Percentiles rank a stretch among this genome's conserved stretches.
These are phyloP conservation scores for Xerocomus minutiporus DNA, from an alignment of 1,284 basidiomycete genomes.

Conservation along the genomic window DNA sequence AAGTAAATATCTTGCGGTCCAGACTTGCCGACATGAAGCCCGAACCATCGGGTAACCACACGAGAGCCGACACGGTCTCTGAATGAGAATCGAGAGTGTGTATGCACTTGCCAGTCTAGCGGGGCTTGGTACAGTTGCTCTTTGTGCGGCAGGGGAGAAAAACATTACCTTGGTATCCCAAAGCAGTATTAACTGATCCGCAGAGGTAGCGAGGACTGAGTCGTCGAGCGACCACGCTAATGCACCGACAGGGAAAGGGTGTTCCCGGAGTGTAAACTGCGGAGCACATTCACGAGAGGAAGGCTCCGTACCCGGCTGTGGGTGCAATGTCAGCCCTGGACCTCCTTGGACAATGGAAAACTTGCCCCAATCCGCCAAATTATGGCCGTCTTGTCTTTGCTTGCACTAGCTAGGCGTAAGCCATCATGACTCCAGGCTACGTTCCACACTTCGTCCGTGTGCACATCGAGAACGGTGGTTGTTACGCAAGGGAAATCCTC, in stretches of 20 bases:
- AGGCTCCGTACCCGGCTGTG: slow-evolving; percentile 46
- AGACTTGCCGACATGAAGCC: slow-evolving; percentile 90
- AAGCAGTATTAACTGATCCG: slow-evolving; percentile 76
- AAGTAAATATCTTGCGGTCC: slow-evolving; percentile 84
- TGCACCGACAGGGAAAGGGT: slow-evolving; percentile 71
- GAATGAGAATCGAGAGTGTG: slow-evolving; percentile 67
- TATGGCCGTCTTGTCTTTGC: slow-evolving; percentile 83
- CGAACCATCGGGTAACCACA: slow-evolving; percentile 85
- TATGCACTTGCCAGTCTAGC: slow-evolving; percentile 65
- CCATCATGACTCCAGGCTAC: slow-evolving; percentile 94
- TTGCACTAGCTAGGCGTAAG: slow-evolving; percentile 77
- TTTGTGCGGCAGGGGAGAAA: slow-evolving; percentile 1
- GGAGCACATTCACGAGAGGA: slow-evolving; percentile 56
- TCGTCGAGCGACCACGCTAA: slow-evolving; percentile 91
- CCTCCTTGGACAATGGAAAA: slow-evolving; percentile 14
- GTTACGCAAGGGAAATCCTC: slow-evolving; percentile 81
- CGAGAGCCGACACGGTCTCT: slow-evolving; percentile 82
- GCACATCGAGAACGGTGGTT: slow-evolving; percentile 79
- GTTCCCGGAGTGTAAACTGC: slow-evolving; percentile 65
- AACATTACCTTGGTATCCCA: slow-evolving; percentile 77
- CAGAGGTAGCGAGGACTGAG: slow-evolving; percentile 72
- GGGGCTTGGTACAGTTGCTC: slow-evolving; percentile 1
- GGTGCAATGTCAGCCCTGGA: slow-evolving; percentile 9
- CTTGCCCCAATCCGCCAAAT: slow-evolving; percentile 85
- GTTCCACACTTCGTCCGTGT: slow-evolving; percentile 94